Evolutionary conservation across 306 rosid genomes (phyloP), one percentile per base, ranked within the genome.

Genomic region (Potentilla sterilis): DNA sequence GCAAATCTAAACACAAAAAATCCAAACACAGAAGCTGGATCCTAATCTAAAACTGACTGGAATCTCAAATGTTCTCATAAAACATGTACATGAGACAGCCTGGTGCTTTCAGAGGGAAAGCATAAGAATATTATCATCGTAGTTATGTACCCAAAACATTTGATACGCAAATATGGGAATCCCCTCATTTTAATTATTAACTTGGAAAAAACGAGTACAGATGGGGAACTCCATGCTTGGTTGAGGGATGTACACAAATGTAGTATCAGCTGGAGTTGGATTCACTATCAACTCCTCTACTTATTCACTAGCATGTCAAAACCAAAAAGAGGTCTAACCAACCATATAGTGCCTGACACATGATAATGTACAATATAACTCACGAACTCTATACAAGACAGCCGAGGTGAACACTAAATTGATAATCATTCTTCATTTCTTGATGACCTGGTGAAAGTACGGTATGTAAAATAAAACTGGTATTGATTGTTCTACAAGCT

Each of bases 361-460:
- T 15, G 15, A 9, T 8, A 34, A 5, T 2, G 4, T 22, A 48
- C 15, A n/a, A 73, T 51, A 62, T 35, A 62, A 68, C 85, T 73
- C 73, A 11, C 22, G 7, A 79, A 15, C 72, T 66, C 85, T 85
- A 78, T 87, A 89, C 93, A 72, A 77, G 75, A 76, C 61, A 69
- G 90, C 90, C 87, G 66, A 64, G 41, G 75, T 84, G 49, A 76
- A 82, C 85, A 83, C 79, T 58, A 13, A 57, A 75, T 73, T 46
- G 74, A 81, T 80, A 62, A 77, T 51, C 73, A 54, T 77, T 80
- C 87, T 63, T 46, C 76, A 66, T 68, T 65, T 34, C 52, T 61
- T 24, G 69, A 73, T 71, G 65, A 83, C 75, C 73, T 52, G 59
- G 65, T 70, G 67, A 32, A 46, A 66, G 69, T 59, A 54, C 15